Evolutionary conservation across 148 eudicot genomes (phyloP).

Genomic region (Drosera capensis): DNA sequence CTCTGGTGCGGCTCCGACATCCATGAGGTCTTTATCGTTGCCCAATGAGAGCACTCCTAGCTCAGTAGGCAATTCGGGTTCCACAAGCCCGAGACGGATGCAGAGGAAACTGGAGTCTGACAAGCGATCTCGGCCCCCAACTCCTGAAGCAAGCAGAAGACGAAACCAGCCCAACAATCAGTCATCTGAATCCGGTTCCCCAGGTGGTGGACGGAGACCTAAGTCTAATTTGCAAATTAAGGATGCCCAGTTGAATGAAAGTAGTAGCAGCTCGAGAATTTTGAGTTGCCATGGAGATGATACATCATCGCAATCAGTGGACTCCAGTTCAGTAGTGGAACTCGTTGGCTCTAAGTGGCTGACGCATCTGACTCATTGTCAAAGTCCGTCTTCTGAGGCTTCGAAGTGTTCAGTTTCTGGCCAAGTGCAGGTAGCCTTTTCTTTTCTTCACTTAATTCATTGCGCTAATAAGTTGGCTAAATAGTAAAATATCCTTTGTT

Average conservation of each 20-base stretch:
- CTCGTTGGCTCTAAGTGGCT: constrained; percentile 14
- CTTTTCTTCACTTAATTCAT: background rate
- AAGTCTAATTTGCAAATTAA: constrained; percentile 27
- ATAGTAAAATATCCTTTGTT: constrained; percentile 6
- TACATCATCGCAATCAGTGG: constrained; percentile 16
- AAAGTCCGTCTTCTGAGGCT: constrained; percentile 18
- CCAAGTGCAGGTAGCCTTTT: constrained; percentile 24
- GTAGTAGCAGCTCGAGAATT: constrained; percentile 20
- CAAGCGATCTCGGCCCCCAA: constrained; percentile 66
- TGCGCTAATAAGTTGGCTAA: constrained; percentile 6
- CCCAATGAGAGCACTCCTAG: constrained; percentile 25
- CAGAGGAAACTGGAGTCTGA: constrained; percentile 63
- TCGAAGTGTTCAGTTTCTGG: constrained; percentile 13
- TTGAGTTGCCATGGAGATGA: constrained; percentile 23
- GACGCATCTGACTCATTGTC: constrained; percentile 18
- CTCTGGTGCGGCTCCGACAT: constrained; percentile 19
- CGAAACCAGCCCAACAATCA: constrained; percentile 39
- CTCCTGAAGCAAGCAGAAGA: constrained; percentile 48
- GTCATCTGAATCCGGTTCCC: constrained; percentile 40
- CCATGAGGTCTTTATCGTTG: constrained; percentile 22
- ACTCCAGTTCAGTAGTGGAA: constrained; percentile 20
- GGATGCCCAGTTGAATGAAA: constrained; percentile 32
- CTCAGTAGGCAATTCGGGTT: constrained; percentile 33
- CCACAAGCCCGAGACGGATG: constrained; percentile 64
- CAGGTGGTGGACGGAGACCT: constrained; percentile 44